These are phyloP conservation scores for Emergomyces orientalis DNA, from an alignment of 2,329 filamentous ascomycete species.

Conservation along the genomic window DNA sequence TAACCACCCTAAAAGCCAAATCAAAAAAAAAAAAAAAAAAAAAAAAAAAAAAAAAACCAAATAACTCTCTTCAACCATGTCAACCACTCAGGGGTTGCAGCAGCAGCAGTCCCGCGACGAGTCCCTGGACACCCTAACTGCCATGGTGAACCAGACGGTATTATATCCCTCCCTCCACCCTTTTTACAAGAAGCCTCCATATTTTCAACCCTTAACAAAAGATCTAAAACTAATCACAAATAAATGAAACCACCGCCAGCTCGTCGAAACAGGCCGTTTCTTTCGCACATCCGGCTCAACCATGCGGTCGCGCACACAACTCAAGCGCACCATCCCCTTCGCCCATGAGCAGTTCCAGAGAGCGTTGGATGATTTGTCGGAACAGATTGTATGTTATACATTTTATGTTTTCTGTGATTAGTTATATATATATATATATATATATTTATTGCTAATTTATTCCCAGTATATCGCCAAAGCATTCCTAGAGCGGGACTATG, in stretches of 20 bases:
- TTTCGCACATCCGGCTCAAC: slow-evolving; percentile 30
- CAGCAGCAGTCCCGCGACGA: slow-evolving; percentile 14
- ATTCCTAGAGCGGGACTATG: slow-evolving; percentile 35
- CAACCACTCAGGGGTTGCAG: neutral
- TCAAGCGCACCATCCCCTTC: slow-evolving; percentile 31
- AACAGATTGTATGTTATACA: slow-evolving; percentile 33
- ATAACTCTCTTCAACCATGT: neutral
- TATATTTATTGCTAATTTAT: neutral
- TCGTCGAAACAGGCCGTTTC: slow-evolving; percentile 35
- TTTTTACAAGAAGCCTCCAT: no score
- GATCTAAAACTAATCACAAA: no score
- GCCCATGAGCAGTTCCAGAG: slow-evolving; percentile 33
- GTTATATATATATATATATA: neutral
- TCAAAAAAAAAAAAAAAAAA: no score
- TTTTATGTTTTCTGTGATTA: neutral
- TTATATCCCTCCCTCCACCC: neutral
- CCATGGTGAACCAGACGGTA: slow-evolving; percentile 32
- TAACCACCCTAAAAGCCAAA: no score
- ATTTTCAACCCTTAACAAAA: no score
- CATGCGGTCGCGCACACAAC: slow-evolving; percentile 25
- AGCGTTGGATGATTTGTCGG: slow-evolving; percentile 33
- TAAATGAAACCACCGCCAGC: slow-evolving; percentile 25
- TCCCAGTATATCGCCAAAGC: slow-evolving; percentile 36
- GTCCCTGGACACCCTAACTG: slow-evolving; percentile 29
- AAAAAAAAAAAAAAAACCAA: no score